These are phyloP conservation scores for Mentha longifolia DNA, from an alignment of 257 asterid species.

Conservation along the genomic window DNA sequence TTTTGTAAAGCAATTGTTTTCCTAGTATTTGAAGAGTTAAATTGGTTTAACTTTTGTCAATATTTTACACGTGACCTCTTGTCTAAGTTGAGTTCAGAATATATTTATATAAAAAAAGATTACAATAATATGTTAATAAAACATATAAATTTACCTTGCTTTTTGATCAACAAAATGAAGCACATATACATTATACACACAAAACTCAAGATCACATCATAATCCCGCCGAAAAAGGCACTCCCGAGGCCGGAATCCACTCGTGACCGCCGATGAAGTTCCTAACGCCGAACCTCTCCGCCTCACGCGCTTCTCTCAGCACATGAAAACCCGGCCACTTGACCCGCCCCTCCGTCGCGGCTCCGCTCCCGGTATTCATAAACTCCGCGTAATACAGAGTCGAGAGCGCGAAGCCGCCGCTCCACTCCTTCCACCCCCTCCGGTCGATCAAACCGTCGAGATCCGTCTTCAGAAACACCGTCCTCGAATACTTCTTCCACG, in stretches of 20 bases:
- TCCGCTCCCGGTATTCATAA: constrained; percentile 61
- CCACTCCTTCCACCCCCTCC: constrained; percentile 71
- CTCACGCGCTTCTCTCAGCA: constrained; percentile 34
- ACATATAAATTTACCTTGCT: too few relatives aligned
- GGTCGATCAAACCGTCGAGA: constrained; percentile 57
- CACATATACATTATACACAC: too few relatives aligned
- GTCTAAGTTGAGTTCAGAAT: too few relatives aligned
- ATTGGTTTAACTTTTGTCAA: too few relatives aligned
- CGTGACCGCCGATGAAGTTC: constrained; percentile 60
- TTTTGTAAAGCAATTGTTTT: too few relatives aligned
- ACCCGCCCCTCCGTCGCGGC: constrained; percentile 57
- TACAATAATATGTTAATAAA: too few relatives aligned
- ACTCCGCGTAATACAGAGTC: constrained; percentile 69
- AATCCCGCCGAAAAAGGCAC: constrained; percentile 51
- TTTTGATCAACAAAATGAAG: too few relatives aligned
- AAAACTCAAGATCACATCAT: background rate
- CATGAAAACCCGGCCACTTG: constrained; percentile 74
- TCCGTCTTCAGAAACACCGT: constrained; percentile 55
- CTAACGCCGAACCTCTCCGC: constrained; percentile 46
- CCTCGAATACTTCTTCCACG: constrained; percentile 70
- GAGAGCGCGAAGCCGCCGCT: constrained; percentile 58
- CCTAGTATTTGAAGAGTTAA: too few relatives aligned
- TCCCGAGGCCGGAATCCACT: constrained; percentile 72
- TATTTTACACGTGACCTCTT: too few relatives aligned
- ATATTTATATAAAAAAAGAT: too few relatives aligned